Evolutionary conservation across 208 protist genomes (phyloP).

Genomic region (Wallacemonas rigidus): DNA sequence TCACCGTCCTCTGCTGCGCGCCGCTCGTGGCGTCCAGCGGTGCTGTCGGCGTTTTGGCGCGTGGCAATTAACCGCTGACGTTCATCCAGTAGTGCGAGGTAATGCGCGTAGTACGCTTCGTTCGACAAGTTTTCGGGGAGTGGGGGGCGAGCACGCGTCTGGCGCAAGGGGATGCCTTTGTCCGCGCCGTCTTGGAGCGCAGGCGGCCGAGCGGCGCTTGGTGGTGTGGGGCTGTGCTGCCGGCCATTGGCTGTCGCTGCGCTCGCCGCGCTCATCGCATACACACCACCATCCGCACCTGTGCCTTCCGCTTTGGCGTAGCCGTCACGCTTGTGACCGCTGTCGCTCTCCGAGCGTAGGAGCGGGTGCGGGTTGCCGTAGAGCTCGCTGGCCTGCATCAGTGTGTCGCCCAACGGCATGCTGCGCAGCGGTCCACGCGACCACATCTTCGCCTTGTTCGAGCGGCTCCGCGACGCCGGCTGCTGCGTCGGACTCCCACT

Average conservation of each 20-base stretch:
- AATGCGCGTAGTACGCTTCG: constrained; percentile 16
- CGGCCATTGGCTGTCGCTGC: too few relatives aligned
- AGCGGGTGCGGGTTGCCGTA: constrained; percentile 85
- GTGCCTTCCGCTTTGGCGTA: constrained; percentile 4
- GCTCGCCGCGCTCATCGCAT: too few relatives aligned
- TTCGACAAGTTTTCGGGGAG: constrained; percentile 16
- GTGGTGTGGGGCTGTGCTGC: too few relatives aligned
- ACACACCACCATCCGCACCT: background rate
- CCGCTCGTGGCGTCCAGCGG: background rate
- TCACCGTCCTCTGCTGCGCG: background rate
- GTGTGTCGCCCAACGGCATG: constrained; percentile 60
- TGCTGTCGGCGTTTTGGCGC: too few relatives aligned
- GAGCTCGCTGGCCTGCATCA: constrained; percentile 54
- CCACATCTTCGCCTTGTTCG: constrained; percentile 6
- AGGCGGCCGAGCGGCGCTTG: too few relatives aligned
- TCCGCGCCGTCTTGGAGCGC: too few relatives aligned
- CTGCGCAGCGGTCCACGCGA: constrained; percentile 33
- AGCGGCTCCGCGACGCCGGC: constrained; percentile 10
- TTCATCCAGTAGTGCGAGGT: constrained; percentile 8
- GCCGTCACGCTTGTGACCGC: constrained; percentile 19
- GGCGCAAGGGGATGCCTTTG: background rate
- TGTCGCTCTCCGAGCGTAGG: constrained; percentile 34
- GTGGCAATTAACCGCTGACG: background rate
- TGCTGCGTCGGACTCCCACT: constrained; percentile 13
- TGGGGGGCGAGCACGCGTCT: constrained; percentile 2